These are phyloP conservation scores for Colletotrichum falcatum DNA, from an alignment of 2,329 filamentous ascomycete species.

Conservation along the genomic window DNA sequence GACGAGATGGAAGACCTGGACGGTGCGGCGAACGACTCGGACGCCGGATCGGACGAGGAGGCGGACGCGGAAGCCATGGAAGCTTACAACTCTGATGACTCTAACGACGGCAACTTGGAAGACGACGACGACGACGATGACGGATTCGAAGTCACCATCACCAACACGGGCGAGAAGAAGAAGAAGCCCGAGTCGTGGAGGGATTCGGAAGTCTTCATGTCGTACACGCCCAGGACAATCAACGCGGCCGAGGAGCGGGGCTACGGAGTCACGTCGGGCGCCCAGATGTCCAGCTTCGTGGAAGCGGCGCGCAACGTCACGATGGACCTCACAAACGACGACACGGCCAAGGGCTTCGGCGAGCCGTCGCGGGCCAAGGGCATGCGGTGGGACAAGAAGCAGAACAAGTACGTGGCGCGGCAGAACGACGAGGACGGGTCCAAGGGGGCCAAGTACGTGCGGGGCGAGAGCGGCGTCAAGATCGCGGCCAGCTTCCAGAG, in stretches of 20 bases:
- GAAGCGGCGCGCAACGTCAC: constrained; percentile 87
- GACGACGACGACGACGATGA: constrained; percentile 67
- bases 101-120: constrained; percentile 54
- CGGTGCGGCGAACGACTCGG: constrained; percentile 50
- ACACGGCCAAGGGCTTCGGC: constrained; percentile 82
- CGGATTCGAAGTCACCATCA: constrained; percentile 78
- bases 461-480: constrained; percentile 93
- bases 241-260: constrained; percentile 90
- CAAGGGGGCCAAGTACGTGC: constrained; percentile 77
- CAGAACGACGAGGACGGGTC: constrained; percentile 96
- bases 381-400: constrained; percentile 97
- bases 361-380: constrained; percentile 75
- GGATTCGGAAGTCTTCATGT: constrained; percentile 95
- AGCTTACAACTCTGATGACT: constrained; percentile 51
- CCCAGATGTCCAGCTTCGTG: constrained; percentile 81
- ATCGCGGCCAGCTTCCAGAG: constrained; percentile 94
- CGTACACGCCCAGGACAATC: constrained; percentile 84
- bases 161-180: constrained; percentile 65
- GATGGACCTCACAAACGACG: constrained; percentile 95
- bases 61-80: constrained; percentile 47
- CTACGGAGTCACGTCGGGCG: constrained; percentile 91
- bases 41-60: constrained; percentile 52
- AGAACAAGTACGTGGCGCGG: constrained; percentile 92
- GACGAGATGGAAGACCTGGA: constrained; percentile 48
- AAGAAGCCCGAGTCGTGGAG: constrained; percentile 52